Conservation (phyloP, 331 rosid species). For the Dryas integrifolia region DNA sequence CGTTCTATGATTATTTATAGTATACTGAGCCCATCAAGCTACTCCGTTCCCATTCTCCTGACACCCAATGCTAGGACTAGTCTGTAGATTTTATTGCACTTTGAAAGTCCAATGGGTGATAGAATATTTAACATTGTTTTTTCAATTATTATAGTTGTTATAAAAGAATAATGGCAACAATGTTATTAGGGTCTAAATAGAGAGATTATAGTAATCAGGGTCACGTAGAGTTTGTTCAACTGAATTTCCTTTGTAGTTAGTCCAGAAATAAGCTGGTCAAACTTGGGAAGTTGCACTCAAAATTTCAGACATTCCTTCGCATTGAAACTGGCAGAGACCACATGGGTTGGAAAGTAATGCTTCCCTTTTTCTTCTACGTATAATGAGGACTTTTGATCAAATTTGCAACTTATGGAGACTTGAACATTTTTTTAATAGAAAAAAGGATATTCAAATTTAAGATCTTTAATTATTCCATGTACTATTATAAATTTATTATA, state of each 20-base stretch:
- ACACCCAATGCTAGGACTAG: background rate
- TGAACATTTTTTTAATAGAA: too few species aligned
- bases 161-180: background rate
- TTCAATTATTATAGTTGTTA: background rate
- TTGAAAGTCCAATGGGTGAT: slow-evolving; percentile 6
- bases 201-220: background rate
- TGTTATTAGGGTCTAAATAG: background rate
- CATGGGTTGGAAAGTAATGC: slow-evolving; percentile 6
- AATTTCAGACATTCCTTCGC: slow-evolving; percentile 1
- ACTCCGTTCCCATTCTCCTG: slow-evolving; percentile 11
- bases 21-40: background rate
- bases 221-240: slow-evolving; percentile 7
- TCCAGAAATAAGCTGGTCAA: background rate
- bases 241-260: background rate
- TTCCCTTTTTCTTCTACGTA: too few species aligned
- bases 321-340: background rate
- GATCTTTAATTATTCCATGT: too few species aligned
- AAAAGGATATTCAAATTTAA: too few species aligned
- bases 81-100: background rate
- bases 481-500: too few species aligned
- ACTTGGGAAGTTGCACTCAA: slow-evolving; percentile 1
- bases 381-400: too few species aligned
- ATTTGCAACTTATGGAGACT: too few species aligned
- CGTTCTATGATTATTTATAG: background rate
- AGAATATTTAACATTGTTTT: background rate